Conservation (phyloP, 225 moss, liverwort and hornwort genomes). For the Neckera pumila region DNA sequence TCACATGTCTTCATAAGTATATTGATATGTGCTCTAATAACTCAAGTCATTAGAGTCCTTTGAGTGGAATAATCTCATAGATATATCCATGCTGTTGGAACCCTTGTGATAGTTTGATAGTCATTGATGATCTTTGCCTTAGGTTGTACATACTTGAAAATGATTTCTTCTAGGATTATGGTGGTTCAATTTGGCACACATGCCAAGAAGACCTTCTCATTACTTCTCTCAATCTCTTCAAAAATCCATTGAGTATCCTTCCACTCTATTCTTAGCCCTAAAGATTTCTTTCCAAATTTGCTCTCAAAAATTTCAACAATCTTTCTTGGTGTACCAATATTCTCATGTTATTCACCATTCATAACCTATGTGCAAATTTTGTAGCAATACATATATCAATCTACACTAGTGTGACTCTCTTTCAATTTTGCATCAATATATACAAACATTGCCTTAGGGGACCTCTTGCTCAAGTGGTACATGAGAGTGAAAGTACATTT, state of each 20-base stretch:
- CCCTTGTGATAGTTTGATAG: no score
- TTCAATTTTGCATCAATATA: background rate
- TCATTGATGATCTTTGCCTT: background rate
- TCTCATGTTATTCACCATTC: background rate
- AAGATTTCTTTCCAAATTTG: background rate
- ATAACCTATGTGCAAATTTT: background rate
- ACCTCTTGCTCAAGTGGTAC: background rate
- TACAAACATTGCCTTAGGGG: background rate
- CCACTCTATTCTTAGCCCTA: accelerated
- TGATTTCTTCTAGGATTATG: accelerated
- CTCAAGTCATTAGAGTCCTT: accelerated
- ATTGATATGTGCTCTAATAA: background rate
- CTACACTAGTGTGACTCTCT: background rate
- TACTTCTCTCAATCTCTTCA: background rate
- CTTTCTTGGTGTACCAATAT: background rate
- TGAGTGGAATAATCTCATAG: accelerated
- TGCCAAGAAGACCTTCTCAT: accelerated
- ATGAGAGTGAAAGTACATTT: background rate
- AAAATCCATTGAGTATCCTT: background rate
- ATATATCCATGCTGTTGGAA: accelerated
- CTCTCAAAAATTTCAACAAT: background rate
- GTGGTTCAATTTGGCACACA: accelerated
- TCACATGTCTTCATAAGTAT: background rate
- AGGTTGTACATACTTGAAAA: background rate
- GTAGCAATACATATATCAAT: background rate